Evolutionary conservation across 495 filamentous ascomycete species (phyloP), one percentile per base, ranked within the genome.

Genomic region (Penicillium ochrochloron): DNA sequence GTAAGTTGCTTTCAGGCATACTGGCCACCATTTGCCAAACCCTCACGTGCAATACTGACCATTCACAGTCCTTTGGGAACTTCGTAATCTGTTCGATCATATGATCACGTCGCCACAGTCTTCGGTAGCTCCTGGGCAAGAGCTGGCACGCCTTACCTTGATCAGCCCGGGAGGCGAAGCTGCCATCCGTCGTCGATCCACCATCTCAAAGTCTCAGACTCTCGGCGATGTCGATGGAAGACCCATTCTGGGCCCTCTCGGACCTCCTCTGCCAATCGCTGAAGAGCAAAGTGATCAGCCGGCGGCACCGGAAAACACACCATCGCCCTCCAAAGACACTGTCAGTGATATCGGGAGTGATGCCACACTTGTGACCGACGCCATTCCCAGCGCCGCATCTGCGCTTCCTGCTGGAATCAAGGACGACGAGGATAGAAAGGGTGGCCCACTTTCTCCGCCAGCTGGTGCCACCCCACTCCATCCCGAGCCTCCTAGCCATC

Each of bases 101-200:
- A 86, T 99, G 75, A 93, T 85, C 65, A 83, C 73, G 60, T 86
- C 83, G 31, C 72, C 74, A 48, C 76, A 69, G 39, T 71, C 75
- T 62, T 86, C 71, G 66, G 89, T 87, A 64, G 85, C 70, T 46
- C 95, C 95, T 0, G 85, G 89, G 12, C 86, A 86, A 57, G 90
- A 95, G 65, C 84, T 98, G 64, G 94, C 94, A 23, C 88, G 93
- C 42, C 85, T 94, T 33, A 92, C 94, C 3, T 80, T 95, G 48
- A 84, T 89, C 63, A 89, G 83, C 61, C 82, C 85, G 3, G 80
- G 83, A 33, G 84, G 84, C 34, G 87, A 88, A 70, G 84, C 82
- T 17, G 80, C 79, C 5, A 83, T 85, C 55, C 83, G 86, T 39
- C 82, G 84, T 27, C 76, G 78, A 27, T 89, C 87, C 11, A 87